These are phyloP conservation scores for Sclerotinia borealis DNA, from an alignment of 2,329 filamentous ascomycete genomes.

Conservation along the genomic window DNA sequence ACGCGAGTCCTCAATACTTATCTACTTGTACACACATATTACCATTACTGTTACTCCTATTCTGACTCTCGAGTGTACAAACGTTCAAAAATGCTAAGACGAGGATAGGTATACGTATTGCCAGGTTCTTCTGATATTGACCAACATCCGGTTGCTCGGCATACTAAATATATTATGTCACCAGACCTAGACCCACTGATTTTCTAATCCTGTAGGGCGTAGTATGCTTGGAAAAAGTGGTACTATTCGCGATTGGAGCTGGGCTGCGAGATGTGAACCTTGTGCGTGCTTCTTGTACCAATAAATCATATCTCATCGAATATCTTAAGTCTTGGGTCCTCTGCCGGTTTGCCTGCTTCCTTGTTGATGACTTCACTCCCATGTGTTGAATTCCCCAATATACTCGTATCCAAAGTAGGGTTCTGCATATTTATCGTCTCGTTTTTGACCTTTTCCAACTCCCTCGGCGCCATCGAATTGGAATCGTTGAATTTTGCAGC, in stretches of 20 bases:
- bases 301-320: conserved; percentile 31
- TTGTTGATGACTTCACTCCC: conserved; percentile 11
- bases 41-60: neutral
- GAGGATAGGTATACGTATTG: neutral
- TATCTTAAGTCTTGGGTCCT: conserved; percentile 28
- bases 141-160: neutral
- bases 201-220: neutral
- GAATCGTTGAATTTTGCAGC: conserved; percentile 17
- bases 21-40: neutral
- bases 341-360: conserved; percentile 16
- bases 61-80: neutral
- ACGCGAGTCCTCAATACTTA: neutral
- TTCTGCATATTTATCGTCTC: conserved; percentile 17
- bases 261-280: neutral
- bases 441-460: conserved; percentile 20
- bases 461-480: conserved; percentile 16
- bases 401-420: conserved; percentile 16
- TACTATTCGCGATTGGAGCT: neutral
- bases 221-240: conserved; percentile 1
- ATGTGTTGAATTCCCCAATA: conserved; percentile 12
- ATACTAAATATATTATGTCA: neutral
- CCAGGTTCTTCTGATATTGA: neutral
- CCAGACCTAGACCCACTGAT: conserved; percentile 1
- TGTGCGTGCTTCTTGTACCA: neutral
- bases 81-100: neutral